phyloP scores from a whole-genome alignment of 225 moss, liverwort and hornwort genomes.

The Ulota crispa region DNA sequence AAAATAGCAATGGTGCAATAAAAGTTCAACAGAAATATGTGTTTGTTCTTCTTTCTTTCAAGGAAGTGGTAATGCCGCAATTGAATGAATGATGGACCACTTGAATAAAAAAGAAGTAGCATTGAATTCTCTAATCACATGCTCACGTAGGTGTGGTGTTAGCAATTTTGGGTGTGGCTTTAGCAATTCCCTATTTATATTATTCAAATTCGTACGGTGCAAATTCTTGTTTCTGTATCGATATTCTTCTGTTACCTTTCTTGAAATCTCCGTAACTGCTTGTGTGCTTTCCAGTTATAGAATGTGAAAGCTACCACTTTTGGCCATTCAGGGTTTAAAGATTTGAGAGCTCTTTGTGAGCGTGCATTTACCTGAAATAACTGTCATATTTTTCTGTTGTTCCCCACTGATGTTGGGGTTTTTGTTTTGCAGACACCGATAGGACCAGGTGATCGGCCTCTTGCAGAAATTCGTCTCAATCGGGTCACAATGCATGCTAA shows the following conservation, averaged over 20 bases:
- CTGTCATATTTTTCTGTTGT: neutral
- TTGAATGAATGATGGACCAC: no score
- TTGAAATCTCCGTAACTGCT: neutral
- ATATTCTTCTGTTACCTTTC: neutral
- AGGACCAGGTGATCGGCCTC: constrained; percentile 87
- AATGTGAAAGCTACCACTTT: neutral
- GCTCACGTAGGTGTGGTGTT: no score
- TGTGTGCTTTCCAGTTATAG: neutral
- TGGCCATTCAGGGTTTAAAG: neutral
- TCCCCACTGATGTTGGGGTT: neutral
- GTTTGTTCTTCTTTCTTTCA: no score
- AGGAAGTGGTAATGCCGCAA: no score
- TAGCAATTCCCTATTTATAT: no score
- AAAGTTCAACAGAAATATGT: no score
- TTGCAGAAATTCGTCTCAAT: constrained; percentile 96
- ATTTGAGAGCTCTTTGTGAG: neutral
- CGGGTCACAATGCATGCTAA: constrained; percentile 94
- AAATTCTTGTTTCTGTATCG: neutral
- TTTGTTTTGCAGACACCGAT: constrained; percentile 76
- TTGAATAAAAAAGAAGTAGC: no score
- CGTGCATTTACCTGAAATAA: neutral
- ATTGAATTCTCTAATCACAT: no score
- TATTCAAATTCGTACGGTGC: neutral
- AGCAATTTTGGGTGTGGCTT: no score
- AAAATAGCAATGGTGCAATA: no score